Base-by-base conservation (phyloP, 2,329 filamentous ascomycete species). In the Daldinia eschscholtzii region DNA sequence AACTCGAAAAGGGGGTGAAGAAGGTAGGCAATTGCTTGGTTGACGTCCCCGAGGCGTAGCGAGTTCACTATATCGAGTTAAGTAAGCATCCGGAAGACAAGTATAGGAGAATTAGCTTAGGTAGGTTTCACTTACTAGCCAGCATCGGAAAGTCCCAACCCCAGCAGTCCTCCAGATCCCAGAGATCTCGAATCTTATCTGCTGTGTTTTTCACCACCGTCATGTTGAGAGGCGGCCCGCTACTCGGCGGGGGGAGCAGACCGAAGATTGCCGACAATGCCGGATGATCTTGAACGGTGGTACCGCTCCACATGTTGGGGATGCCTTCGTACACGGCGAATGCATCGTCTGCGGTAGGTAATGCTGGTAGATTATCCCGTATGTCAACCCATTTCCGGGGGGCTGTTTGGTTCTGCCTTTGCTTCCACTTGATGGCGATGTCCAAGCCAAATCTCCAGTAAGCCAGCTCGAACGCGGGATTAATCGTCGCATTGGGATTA, bases 401-500 rank as follows among this genome's bases (percentile, higher is more conserved):
- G 0, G 83, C 76, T 0, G 79, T 50, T n/a, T 82, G 77, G 1
- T 78, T 78, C 55, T 85, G 83, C 3, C 86, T 80, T 53, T 77
- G 65, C 73, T 85, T 86, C 87, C 88, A 90, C 9, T 77, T 72
- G 2, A 81, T 79, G 3, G 87, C 88, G 1, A 88, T 76, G 26
- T 85, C 82, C 15, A 89, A 80, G 1, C 88, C 88, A 66, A 89
- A 89, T 15, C 85, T 81, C 87, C 87, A 89, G 76, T 90, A 90
- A 6, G 87, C 84, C 5, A 87, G 78, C 77, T 90, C 88, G 63
- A 89, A 90, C 0, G 86, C 83, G 18, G 88, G 86, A 71, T 89
- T 89, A 2, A 85, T 74, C 0, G 87, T 89, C 1, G 73, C 76
- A 66, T 89, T 88, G 0, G 87, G 86, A 10, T 82, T 81, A 0